Evolutionary conservation across 2,329 filamentous ascomycete species (phyloP).

Genomic region (Calonectria multiphialidica): DNA sequence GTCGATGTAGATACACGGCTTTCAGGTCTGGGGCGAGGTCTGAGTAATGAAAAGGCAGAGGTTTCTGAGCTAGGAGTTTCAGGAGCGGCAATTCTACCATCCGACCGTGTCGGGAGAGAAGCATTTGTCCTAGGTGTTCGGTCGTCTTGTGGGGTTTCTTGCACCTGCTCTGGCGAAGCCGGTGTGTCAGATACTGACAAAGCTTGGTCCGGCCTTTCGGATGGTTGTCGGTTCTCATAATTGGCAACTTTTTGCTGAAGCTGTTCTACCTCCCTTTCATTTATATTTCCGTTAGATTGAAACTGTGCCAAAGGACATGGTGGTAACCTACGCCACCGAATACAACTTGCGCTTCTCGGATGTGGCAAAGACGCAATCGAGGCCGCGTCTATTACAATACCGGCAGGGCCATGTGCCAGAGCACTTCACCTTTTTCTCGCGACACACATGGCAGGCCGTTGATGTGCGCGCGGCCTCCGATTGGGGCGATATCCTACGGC

Average conservation of each 20-base stretch:
- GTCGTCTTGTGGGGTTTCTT: neutral
- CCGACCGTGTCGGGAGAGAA: neutral
- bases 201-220: neutral
- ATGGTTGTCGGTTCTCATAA: neutral
- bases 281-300: neutral
- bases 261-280: slow-evolving; percentile 1
- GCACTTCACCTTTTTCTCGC: slow-evolving; percentile 26
- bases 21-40: slow-evolving; percentile 4
- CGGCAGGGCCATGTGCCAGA: slow-evolving; percentile 29
- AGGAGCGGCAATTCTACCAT: neutral
- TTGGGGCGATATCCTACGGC: slow-evolving; percentile 17
- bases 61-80: slow-evolving; percentile 22
- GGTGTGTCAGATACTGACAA: neutral
- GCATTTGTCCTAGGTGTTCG: neutral
- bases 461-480: slow-evolving; percentile 23
- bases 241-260: slow-evolving; percentile 9
- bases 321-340: slow-evolving; percentile 22
- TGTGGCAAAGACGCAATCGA: slow-evolving; percentile 25
- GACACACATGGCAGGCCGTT: slow-evolving; percentile 21
- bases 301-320: neutral
- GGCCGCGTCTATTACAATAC: slow-evolving; percentile 26
- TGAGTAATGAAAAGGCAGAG: slow-evolving; percentile 23
- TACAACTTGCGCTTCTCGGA: slow-evolving; percentile 27
- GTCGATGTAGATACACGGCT: neutral
- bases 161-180: neutral